These are phyloP conservation scores for Aspergillus ustus DNA, from an alignment of 2,329 filamentous ascomycete genomes.

Conservation along the genomic window DNA sequence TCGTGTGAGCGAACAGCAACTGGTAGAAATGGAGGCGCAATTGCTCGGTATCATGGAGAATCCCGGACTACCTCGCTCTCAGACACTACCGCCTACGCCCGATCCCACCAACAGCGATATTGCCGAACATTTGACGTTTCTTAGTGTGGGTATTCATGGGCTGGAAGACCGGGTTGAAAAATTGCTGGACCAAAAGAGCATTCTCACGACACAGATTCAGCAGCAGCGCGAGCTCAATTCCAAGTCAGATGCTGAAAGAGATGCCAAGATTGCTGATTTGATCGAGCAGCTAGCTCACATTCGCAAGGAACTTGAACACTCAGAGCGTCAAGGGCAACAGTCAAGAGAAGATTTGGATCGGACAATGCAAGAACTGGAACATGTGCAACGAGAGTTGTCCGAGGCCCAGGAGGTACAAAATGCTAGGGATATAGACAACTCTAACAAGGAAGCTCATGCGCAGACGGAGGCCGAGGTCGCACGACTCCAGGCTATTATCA, in stretches of 20 bases:
- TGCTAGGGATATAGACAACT: conserved; percentile 33
- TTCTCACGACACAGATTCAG: conserved; percentile 89
- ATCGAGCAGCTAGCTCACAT: conserved; percentile 60
- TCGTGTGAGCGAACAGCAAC: conserved; percentile 57
- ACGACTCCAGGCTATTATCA: conserved; percentile 57
- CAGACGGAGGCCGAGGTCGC: conserved; percentile 38
- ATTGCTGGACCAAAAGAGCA: conserved; percentile 84
- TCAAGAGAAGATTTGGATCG: conserved; percentile 46
- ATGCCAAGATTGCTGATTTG: conserved; percentile 52
- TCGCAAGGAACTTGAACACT: conserved; percentile 66
- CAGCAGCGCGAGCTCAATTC: conserved; percentile 92
- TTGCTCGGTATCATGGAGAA: conserved; percentile 63
- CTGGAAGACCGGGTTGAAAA: conserved; percentile 76
- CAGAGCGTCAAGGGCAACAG: conserved; percentile 48
- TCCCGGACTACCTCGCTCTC: conserved; percentile 48
- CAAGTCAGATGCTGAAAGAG: conserved; percentile 72
- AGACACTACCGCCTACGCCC: conserved; percentile 63
- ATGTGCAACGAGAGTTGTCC: conserved; percentile 42
- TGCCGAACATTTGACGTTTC: conserved; percentile 73
- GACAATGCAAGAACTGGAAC: conserved; percentile 50
- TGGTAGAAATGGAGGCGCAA: conserved; percentile 67
- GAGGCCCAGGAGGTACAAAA: conserved; percentile 37
- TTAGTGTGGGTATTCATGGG: conserved; percentile 78
- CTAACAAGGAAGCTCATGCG: conserved; percentile 34
- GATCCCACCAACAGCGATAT: conserved; percentile 60